These are phyloP conservation scores for Leccinellum albellum DNA, from an alignment of 768 basidiomycete genomes.

Conservation along the genomic window DNA sequence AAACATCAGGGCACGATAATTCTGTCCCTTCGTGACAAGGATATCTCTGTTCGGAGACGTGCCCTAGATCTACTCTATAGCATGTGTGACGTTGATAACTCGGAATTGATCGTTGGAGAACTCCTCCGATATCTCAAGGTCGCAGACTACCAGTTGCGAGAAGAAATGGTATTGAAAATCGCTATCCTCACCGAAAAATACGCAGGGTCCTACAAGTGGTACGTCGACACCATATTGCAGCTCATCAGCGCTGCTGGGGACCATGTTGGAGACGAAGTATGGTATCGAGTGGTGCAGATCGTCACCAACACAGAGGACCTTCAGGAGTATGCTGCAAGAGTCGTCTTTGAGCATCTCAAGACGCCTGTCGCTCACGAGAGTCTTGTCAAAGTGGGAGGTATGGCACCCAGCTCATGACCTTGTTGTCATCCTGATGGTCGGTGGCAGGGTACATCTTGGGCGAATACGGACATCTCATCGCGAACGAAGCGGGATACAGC, in stretches of 20 bases:
- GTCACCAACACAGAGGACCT: constrained; percentile 98
- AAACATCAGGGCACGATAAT: constrained; percentile 96
- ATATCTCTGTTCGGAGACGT: constrained; percentile 91
- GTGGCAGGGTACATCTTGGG: constrained; percentile 88
- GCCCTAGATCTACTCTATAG: constrained; percentile 96
- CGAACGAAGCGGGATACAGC: constrained; percentile 90
- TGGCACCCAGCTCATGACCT: constrained; percentile 16
- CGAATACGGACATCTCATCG: constrained; percentile 97
- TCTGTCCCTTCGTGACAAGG: constrained; percentile 89
- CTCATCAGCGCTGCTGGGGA: constrained; percentile 96
- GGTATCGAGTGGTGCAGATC: constrained; percentile 99
- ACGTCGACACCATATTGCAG: constrained; percentile 95
- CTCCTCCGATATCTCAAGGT: constrained; percentile 88
- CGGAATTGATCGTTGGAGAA: constrained; percentile 93
- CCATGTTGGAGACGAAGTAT: constrained; percentile 98
- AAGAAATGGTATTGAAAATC: constrained; percentile 99
- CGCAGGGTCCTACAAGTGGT: constrained; percentile 97
- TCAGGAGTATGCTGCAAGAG: constrained; percentile 92
- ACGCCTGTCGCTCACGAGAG: constrained; percentile 86
- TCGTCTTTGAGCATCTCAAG: constrained; percentile 85
- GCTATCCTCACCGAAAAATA: constrained; percentile 99
- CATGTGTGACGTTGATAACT: constrained; percentile 99
- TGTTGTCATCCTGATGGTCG: constrained; percentile 9
- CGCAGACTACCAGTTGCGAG: constrained; percentile 94
- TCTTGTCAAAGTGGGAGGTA: constrained; percentile 93